Percentiles rank a stretch among this genome's conserved stretches.
These are phyloP conservation scores for Penicillium palitans DNA, from an alignment of 2,329 filamentous ascomycete species.

Conservation along the genomic window DNA sequence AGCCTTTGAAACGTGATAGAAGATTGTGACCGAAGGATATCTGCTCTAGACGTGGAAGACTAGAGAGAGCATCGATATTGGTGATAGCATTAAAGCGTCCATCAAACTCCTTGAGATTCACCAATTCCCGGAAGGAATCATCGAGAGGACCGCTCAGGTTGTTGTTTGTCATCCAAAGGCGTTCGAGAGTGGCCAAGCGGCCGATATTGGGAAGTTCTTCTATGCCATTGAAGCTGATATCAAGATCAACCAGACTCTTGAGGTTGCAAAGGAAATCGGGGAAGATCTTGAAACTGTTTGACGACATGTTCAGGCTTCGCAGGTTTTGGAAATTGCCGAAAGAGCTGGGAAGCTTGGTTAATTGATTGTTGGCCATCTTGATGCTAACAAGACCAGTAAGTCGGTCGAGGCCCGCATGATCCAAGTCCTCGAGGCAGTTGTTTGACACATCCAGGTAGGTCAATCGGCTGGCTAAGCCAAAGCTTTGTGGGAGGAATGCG, in stretches of 20 bases:
- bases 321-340: slow-evolving; percentile 79
- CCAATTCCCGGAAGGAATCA: slow-evolving; percentile 68
- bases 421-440: slow-evolving; percentile 83
- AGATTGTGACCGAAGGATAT: slow-evolving; percentile 89
- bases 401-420: slow-evolving; percentile 76
- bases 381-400: slow-evolving; percentile 79
- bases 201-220: slow-evolving; percentile 76
- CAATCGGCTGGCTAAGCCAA: slow-evolving; percentile 75
- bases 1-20: slow-evolving; percentile 84
- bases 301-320: slow-evolving; percentile 85
- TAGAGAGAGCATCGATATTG: slow-evolving; percentile 82
- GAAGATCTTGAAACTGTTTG: slow-evolving; percentile 84
- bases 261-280: slow-evolving; percentile 82
- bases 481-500: slow-evolving; percentile 76
- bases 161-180: slow-evolving; percentile 95
- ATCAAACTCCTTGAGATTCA: slow-evolving; percentile 83
- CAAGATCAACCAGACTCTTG: slow-evolving; percentile 81
- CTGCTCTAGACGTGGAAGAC: slow-evolving; percentile 82
- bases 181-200: slow-evolving; percentile 74
- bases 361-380: slow-evolving; percentile 88
- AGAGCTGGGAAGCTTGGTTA: slow-evolving; percentile 75
- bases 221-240: slow-evolving; percentile 96
- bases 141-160: slow-evolving; percentile 75
- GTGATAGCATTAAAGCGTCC: slow-evolving; percentile 89
- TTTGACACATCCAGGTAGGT: slow-evolving; percentile 94